Conservation (phyloP, 371 early-diverging fungal species). For the Apophysomyces ossiformis region DNA sequence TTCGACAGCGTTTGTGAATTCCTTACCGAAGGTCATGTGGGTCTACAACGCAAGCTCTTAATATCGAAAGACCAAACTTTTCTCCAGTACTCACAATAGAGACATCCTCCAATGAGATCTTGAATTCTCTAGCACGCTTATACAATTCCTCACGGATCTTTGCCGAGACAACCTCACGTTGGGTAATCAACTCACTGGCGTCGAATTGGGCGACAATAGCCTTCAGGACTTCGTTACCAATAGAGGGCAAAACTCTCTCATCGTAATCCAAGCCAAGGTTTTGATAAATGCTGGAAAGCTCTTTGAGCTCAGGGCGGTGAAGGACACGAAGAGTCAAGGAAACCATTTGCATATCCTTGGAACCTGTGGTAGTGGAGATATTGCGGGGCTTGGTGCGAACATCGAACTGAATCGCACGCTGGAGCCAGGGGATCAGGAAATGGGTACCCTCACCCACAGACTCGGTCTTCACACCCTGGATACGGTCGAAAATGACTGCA, state of each 20-base stretch:
- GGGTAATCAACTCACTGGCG: slow-evolving; percentile 97
- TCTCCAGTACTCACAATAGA: slow-evolving; percentile 79
- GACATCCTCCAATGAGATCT: slow-evolving; percentile 96
- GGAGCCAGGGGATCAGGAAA: slow-evolving; percentile 95
- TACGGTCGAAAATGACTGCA: slow-evolving; percentile 96
- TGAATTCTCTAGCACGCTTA: slow-evolving; percentile 93
- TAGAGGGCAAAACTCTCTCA: slow-evolving; percentile 96
- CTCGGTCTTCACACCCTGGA: slow-evolving; percentile 86
- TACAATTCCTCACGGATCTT: slow-evolving; percentile 94
- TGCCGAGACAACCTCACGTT: slow-evolving; percentile 95
- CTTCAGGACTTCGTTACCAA: slow-evolving; percentile 99
- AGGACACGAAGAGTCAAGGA: slow-evolving; percentile 93
- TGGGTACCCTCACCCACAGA: slow-evolving; percentile 95
- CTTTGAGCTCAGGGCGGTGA: slow-evolving; percentile 85
- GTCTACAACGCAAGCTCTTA: slow-evolving; percentile 57
- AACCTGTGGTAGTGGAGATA: slow-evolving; percentile 95
- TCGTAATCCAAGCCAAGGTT: slow-evolving; percentile 95
- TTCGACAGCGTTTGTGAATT: slow-evolving; percentile 94
- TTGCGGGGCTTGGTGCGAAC: slow-evolving; percentile 95
- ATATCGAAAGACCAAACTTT: background rate
- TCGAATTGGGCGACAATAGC: slow-evolving; percentile 99
- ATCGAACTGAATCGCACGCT: slow-evolving; percentile 81
- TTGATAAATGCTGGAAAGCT: slow-evolving; percentile 87
- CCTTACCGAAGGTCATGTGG: slow-evolving; percentile 96
- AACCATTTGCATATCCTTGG: slow-evolving; percentile 90